These are phyloP conservation scores for Rhodotorula babjevae DNA, from an alignment of 768 basidiomycete species.

Conservation along the genomic window DNA sequence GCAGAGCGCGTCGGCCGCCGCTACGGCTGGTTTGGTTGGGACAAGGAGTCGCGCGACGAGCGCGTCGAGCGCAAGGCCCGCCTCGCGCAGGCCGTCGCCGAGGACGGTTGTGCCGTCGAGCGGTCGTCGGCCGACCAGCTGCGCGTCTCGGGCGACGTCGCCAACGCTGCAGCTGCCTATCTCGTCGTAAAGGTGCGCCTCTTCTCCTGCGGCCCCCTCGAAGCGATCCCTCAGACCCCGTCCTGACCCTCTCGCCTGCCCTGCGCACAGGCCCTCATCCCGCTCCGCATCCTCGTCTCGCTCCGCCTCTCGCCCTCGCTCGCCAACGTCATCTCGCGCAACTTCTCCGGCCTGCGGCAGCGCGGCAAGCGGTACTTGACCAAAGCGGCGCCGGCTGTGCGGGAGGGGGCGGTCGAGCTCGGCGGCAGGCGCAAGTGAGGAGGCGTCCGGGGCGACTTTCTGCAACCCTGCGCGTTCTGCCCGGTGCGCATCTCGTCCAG, in stretches of 20 bases:
- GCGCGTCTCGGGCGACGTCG: constrained; percentile 30
- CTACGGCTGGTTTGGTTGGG: constrained; percentile 34
- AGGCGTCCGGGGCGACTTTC: too few relatives aligned
- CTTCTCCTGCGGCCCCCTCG: background rate
- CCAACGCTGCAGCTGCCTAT: constrained; percentile 48
- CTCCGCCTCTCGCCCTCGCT: constrained; percentile 17
- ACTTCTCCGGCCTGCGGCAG: background rate
- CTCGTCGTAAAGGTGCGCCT: constrained; percentile 48
- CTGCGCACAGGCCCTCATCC: constrained; percentile 21
- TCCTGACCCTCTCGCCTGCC: background rate
- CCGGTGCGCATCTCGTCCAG: too few relatives aligned
- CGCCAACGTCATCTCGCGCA: constrained; percentile 16
- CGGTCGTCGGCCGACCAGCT: background rate
- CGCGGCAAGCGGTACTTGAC: background rate
- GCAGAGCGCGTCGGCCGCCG: constrained; percentile 27
- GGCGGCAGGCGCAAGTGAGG: background rate
- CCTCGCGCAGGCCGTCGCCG: background rate
- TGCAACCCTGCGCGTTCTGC: too few relatives aligned
- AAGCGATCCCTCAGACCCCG: too few relatives aligned
- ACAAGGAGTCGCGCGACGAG: constrained; percentile 24
- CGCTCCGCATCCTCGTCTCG: constrained; percentile 26
- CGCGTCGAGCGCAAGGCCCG: background rate
- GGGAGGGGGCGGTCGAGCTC: background rate
- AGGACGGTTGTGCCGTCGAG: constrained; percentile 23
- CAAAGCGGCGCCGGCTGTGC: background rate